A percentile compares a stretch with the other conserved stretches of the same genome.
These are phyloP conservation scores for Fusarium odoratissimum DNA, from an alignment of 2,329 filamentous ascomycete species.

Conservation along the genomic window DNA sequence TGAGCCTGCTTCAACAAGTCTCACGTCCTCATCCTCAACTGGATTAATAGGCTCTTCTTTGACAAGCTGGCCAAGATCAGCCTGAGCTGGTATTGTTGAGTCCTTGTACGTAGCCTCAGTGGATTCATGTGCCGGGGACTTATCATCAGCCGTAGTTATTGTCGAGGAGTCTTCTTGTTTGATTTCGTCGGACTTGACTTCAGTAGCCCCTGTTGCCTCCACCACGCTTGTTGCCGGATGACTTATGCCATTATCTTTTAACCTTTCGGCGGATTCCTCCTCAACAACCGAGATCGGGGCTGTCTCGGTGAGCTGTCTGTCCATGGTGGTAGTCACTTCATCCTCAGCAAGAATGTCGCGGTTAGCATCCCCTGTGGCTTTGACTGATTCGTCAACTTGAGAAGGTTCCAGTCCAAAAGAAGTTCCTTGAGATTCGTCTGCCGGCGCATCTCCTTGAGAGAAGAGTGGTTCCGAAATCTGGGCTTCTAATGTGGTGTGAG, in stretches of 20 bases:
- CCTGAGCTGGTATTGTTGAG: not conserved
- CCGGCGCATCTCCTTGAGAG: constrained; percentile 45
- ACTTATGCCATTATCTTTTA: not conserved
- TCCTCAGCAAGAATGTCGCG: not conserved
- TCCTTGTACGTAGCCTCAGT: not conserved
- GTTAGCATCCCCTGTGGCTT: not conserved
- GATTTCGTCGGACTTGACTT: not conserved
- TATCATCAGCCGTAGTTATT: not conserved
- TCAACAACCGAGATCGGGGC: not conserved
- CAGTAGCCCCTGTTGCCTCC: not conserved
- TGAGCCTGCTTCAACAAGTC: not conserved
- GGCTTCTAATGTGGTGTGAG: constrained; percentile 29
- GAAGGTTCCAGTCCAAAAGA: constrained; percentile 36
- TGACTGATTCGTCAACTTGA: constrained; percentile 38
- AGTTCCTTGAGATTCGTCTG: constrained; percentile 42
- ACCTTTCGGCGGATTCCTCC: not conserved
- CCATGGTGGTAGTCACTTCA: not conserved
- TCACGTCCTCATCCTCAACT: not conserved
- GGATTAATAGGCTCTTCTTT: not conserved
- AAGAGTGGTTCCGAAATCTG: constrained; percentile 49
- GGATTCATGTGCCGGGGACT: not conserved
- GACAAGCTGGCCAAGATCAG: not conserved
- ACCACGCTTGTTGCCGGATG: not conserved
- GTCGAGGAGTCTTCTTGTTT: constrained; percentile 1
- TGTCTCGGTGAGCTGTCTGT: constrained; percentile 1